Conservation (phyloP, 306 rosid species). For the Gleditsia sinensis region DNA sequence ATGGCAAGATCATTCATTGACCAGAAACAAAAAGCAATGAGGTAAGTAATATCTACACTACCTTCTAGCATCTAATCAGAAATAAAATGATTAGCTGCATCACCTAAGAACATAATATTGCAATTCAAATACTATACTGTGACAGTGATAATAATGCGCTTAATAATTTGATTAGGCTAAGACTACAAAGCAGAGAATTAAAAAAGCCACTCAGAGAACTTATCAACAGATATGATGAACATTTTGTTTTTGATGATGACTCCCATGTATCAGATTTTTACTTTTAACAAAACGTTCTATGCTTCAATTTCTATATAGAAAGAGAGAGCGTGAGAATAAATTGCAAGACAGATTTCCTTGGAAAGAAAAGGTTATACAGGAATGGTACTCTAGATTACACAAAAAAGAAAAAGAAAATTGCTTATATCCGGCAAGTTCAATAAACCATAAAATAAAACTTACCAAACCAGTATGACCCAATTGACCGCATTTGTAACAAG, state of each 20-base stretch:
- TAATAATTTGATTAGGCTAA: background rate
- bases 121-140: background rate
- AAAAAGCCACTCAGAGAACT: too few relatives aligned
- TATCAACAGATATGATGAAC: background rate
- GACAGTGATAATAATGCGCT: background rate
- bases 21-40: background rate
- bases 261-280: background rate
- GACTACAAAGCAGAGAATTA: background rate
- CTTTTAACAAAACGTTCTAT: too few relatives aligned
- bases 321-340: too few relatives aligned
- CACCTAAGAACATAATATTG: background rate
- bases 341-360: too few relatives aligned
- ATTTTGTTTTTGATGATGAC: too few relatives aligned
- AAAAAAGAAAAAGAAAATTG: background rate
- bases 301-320: too few relatives aligned
- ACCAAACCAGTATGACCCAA: slow-evolving; percentile 92
- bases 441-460: slow-evolving; percentile 42
- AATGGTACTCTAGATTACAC: background rate
- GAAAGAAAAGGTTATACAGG: background rate
- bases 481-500: slow-evolving; percentile 88
- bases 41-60: background rate
- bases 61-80: background rate
- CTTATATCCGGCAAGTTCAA: background rate
- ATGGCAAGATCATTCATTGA: background rate
- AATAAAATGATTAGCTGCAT: background rate